Evolutionary conservation across 441 rosid genomes (phyloP).

Genomic region (Isatis lusitanica): DNA sequence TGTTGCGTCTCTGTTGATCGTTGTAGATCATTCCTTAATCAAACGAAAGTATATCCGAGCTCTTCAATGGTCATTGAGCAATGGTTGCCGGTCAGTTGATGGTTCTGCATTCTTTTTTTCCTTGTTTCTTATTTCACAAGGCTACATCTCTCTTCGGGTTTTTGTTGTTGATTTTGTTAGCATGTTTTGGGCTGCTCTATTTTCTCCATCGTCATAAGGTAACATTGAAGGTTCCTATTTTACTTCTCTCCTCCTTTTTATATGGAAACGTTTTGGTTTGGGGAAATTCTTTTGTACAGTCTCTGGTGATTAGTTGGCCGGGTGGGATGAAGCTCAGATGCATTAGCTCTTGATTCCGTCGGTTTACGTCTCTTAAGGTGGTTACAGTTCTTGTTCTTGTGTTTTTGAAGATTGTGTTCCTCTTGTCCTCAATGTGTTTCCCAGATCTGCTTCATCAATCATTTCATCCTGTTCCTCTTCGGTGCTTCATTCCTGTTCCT

Average conservation of each 20-base stretch:
- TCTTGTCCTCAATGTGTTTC: neutral
- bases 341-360: neutral
- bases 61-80: neutral
- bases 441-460: neutral
- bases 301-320: neutral
- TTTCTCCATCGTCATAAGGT: neutral
- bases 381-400: neutral
- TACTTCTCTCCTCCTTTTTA: neutral
- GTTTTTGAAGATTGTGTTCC: neutral
- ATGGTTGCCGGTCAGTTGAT: neutral
- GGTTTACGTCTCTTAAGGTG: neutral
- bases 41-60: neutral
- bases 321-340: neutral
- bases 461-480: neutral
- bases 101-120: neutral
- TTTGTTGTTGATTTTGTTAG: neutral
- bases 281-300: neutral
- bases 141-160: neutral
- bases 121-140: neutral
- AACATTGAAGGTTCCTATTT: neutral
- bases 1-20: neutral
- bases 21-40: neutral
- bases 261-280: constrained; percentile 1
- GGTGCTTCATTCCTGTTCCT: neutral
- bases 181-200: neutral